Base-by-base conservation (phyloP, 495 filamentous ascomycete genomes). In the Physcia stellaris region DNA sequence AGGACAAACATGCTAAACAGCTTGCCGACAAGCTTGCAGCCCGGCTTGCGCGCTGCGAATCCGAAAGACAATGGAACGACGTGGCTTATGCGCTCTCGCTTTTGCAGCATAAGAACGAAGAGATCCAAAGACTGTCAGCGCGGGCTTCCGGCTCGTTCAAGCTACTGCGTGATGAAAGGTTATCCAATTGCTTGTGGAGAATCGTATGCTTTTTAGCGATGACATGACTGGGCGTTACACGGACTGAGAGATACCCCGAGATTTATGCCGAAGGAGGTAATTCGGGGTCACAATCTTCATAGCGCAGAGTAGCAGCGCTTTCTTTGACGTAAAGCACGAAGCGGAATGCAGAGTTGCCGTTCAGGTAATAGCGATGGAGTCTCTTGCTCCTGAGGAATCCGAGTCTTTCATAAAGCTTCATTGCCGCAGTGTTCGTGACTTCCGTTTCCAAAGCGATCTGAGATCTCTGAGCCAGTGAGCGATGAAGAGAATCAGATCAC, bases 1-100 rank as follows among this genome's bases (percentile, higher is more conserved):
- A 94, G 86, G 92, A 99, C 57, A 96, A 94, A 64, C 90, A 99
- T 56, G 87, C 92, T 29, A 93, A 92, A 47, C 88, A 96, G 57
- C 72, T 99, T 9, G 79, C 92, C 0, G 79, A 86, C 37, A 99
- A 99, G 56, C 66, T 99, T 6, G 88, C 92, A 1, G 86, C 86
- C 15, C 68, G 92, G 38, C 68, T 99, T 13, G 64, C 76, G 2
- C 69, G 88, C 28, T 95, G 86, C 46, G 87, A 95, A 52, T 88
- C 68, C 10, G 87, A 99, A 59, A 70, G 85, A 34, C 88, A 95
- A 50, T 99, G 92, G 92, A 90, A 81, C 50, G 92, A 99, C 61
- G 86, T 94, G 24, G 81, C 88, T 7, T 99, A 84, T 63, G 83
- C 86, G 3, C 56, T 99, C 17, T 83, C 82, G 18, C 56, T 95